These are phyloP conservation scores for Sporisorium iseilematis-ciliati DNA, from an alignment of 1,284 basidiomycete species.

Conservation along the genomic window DNA sequence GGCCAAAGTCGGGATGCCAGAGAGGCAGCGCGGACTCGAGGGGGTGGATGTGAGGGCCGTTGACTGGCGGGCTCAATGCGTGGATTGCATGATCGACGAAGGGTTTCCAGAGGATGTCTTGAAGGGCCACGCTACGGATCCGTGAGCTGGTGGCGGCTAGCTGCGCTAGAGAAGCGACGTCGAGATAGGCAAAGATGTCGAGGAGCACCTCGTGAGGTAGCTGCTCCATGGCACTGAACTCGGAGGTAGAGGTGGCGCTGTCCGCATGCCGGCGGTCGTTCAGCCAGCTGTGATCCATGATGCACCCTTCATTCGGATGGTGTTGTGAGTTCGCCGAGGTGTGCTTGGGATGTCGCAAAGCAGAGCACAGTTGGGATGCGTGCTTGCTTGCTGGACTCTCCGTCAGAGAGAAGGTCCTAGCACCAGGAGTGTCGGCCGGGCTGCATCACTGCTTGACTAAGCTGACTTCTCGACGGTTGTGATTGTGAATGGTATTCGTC, in stretches of 20 bases:
- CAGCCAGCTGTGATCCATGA: slow-evolving; percentile 16
- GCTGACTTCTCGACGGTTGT: background rate
- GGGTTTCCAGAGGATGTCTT: slow-evolving; percentile 42
- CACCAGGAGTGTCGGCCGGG: background rate
- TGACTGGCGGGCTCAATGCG: slow-evolving; percentile 29
- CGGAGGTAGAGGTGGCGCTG: background rate
- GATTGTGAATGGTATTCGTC: background rate
- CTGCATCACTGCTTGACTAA: background rate
- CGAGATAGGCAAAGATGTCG: slow-evolving; percentile 36
- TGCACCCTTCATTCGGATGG: background rate
- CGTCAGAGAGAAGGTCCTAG: background rate
- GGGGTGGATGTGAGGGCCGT: slow-evolving; percentile 21
- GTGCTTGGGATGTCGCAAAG: background rate
- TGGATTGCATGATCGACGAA: slow-evolving; percentile 25
- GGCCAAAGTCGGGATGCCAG: slow-evolving; percentile 46
- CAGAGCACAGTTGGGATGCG: too few species aligned
- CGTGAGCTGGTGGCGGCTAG: slow-evolving; percentile 23
- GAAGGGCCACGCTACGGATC: slow-evolving; percentile 28
- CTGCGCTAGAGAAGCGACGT: slow-evolving; percentile 19
- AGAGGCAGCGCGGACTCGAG: slow-evolving; percentile 32
- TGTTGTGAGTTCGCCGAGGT: background rate
- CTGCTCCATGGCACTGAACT: slow-evolving; percentile 21
- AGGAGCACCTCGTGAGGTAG: slow-evolving; percentile 40
- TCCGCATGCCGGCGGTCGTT: background rate
- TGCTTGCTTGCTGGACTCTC: background rate